phyloP scores from a whole-genome alignment of 2,329 filamentous ascomycete species.

The Claviceps arundinis region DNA sequence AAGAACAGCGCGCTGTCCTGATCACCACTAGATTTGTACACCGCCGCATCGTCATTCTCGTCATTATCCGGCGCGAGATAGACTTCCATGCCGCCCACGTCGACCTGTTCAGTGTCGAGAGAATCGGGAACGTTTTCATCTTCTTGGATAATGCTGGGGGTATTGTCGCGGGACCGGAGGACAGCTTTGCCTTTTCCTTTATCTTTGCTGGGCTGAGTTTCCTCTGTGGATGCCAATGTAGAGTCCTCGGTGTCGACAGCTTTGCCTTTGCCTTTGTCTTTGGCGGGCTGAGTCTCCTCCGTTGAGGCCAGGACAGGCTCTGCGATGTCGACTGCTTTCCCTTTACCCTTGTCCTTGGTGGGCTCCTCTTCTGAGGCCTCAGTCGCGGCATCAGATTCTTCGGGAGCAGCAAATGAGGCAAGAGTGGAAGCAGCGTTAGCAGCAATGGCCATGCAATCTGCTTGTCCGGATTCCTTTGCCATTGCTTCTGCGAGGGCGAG shows the following conservation, averaged over 20 bases:
- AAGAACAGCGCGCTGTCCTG: slow-evolving; percentile 58
- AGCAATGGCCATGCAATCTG: slow-evolving; percentile 5
- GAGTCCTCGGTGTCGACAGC: too few species aligned
- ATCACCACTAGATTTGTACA: slow-evolving; percentile 76
- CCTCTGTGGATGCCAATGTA: too few species aligned
- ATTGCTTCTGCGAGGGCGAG: background rate
- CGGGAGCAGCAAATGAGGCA: too few species aligned
- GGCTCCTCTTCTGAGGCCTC: slow-evolving; percentile 14
- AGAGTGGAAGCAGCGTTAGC: too few species aligned
- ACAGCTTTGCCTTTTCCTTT: too few species aligned
- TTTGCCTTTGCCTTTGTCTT: too few species aligned
- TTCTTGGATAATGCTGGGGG: too few species aligned
- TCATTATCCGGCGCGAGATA: slow-evolving; percentile 65
- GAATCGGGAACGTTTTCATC: too few species aligned
- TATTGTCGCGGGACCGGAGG: too few species aligned
- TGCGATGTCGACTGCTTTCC: slow-evolving; percentile 16
- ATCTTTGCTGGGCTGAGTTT: too few species aligned
- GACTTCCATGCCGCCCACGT: slow-evolving; percentile 69
- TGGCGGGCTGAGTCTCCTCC: slow-evolving; percentile 19
- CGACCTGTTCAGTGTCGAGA: slow-evolving; percentile 17
- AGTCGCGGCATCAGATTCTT: too few species aligned
- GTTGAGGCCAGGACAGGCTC: slow-evolving; percentile 13
- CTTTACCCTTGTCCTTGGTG: slow-evolving; percentile 17
- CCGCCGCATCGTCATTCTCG: slow-evolving; percentile 57
- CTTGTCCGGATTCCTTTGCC: slow-evolving; percentile 18